phyloP scores from a whole-genome alignment of 306 rosid species.

The Bauhinia variegata region DNA sequence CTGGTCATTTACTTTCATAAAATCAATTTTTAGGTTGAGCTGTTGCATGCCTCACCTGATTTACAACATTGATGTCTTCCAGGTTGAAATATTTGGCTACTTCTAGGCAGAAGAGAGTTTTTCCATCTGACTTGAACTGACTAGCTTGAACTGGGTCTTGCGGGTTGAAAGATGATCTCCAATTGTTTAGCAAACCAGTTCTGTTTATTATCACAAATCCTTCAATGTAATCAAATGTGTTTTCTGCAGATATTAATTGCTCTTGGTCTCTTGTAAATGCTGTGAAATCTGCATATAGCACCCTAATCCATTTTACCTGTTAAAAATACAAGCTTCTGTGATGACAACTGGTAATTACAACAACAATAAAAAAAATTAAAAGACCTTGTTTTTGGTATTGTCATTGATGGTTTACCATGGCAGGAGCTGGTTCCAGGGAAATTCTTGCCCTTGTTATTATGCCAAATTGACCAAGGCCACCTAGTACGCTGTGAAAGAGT shows the following conservation, averaged over 20 bases:
- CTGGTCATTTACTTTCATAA: not conserved
- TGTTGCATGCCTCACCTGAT: conserved; percentile 56
- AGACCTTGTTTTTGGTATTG: not conserved
- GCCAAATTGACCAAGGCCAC: conserved; percentile 98
- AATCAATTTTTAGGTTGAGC: conserved; percentile 26
- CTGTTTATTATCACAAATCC: conserved; percentile 93
- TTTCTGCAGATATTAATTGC: conserved; percentile 59
- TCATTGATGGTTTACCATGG: conserved; percentile 50
- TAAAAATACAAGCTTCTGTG: conserved; percentile 3
- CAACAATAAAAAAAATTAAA: not conserved
- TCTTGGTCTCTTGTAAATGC: conserved; percentile 84
- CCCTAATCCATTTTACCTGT: conserved; percentile 80
- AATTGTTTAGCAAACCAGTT: conserved; percentile 84
- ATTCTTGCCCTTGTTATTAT: conserved; percentile 87
- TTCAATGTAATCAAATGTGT: conserved; percentile 79
- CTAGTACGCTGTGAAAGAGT: conserved; percentile 90
- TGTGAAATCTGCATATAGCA: conserved; percentile 58
- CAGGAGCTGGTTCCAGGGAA: conserved; percentile 81
- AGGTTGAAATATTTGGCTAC: conserved; percentile 77
- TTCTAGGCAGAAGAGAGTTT: conserved; percentile 83
- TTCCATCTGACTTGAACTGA: conserved; percentile 87
- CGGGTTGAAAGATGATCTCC: conserved; percentile 94
- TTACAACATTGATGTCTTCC: conserved; percentile 40
- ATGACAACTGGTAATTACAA: not conserved
- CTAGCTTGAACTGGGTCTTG: conserved; percentile 87